Conservation (phyloP, 208 protist genomes). For the Leishmania turanica region DNA sequence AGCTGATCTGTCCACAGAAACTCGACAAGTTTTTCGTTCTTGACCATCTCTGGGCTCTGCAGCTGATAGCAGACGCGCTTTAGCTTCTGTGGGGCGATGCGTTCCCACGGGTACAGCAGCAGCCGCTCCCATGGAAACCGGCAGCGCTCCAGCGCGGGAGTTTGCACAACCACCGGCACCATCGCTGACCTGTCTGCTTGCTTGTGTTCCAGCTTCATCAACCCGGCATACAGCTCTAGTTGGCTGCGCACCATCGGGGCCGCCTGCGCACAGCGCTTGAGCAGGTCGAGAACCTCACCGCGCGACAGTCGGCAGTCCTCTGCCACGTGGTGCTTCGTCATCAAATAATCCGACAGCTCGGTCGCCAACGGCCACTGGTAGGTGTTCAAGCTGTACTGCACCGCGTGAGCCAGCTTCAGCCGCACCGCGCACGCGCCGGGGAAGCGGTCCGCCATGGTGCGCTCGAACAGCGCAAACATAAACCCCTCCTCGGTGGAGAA, state of each 20-base stretch:
- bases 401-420: constrained; percentile 86
- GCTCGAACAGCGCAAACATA: constrained; percentile 68
- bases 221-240: constrained; percentile 52
- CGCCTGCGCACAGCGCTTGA: constrained; percentile 58
- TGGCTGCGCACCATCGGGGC: constrained; percentile 55
- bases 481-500: constrained; percentile 69
- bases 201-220: constrained; percentile 7
- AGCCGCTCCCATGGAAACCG: constrained; percentile 71
- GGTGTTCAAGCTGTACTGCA: constrained; percentile 75
- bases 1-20: constrained; percentile 70
- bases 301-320: constrained; percentile 65
- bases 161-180: constrained; percentile 29
- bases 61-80: constrained; percentile 54
- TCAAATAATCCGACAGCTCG: constrained; percentile 83
- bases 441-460: constrained; percentile 58
- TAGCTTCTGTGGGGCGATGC: constrained; percentile 51
- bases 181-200: neutral
- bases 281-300: constrained; percentile 56
- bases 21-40: constrained; percentile 52
- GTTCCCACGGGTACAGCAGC: constrained; percentile 47
- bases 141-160: constrained; percentile 47
- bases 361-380: constrained; percentile 66
- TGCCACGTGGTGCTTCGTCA: constrained; percentile 84
- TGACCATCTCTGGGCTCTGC: constrained; percentile 30
- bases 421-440: constrained; percentile 89